Base-by-base conservation (phyloP, 495 filamentous ascomycete genomes). In the Hypoxylon trugodes region DNA sequence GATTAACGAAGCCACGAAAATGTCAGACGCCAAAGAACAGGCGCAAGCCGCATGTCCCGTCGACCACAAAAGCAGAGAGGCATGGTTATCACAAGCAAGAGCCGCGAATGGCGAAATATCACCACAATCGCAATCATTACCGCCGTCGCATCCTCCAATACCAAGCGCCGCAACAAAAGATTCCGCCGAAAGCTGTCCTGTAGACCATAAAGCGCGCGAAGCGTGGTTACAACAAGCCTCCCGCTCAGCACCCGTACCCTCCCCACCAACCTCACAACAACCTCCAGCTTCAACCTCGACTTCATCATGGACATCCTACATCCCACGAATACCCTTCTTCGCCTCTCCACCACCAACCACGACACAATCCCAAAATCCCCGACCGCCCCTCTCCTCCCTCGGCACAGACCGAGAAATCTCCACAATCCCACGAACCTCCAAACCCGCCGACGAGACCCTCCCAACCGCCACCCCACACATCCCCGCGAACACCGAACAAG, bases 121-220 rank as follows among this genome's bases (percentile, higher is more conserved):
- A 42, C 13, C 47, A 9, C 54, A 35, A 22, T 61, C 63, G 46
- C 58, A 61, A 54, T 52, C 67, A 1, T 36, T 68, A 13, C 69
- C 69, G 1, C 67, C 74, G 7, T 70, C 67, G 12, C 69, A 72
- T 49, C 67, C 69, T 4, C 60, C 52, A 6, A 61, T 72, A 6
- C 56, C 53, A 35, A 42, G 46, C 56, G 1, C 64, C n/a, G 19
- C 49, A 19, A 36, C 61, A 32, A 59, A 43, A 13, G 65, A 43
- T 12, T 26, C 12, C 13, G 66, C 77, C 18, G 74, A 80, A 36
- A 75, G 78, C 63, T 97, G 95, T 68, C 95, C 95, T 1, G 91
- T 97, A 60, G 92, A 97, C 76, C 90, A 90, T 68, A 88, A 88
- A 60, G 89, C 93, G 19, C 89, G 94, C 62, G 87, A 89, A 64